Evolutionary conservation across 2,329 filamentous ascomycete species (phyloP).

Genomic region (Lithohypha guttulata): DNA sequence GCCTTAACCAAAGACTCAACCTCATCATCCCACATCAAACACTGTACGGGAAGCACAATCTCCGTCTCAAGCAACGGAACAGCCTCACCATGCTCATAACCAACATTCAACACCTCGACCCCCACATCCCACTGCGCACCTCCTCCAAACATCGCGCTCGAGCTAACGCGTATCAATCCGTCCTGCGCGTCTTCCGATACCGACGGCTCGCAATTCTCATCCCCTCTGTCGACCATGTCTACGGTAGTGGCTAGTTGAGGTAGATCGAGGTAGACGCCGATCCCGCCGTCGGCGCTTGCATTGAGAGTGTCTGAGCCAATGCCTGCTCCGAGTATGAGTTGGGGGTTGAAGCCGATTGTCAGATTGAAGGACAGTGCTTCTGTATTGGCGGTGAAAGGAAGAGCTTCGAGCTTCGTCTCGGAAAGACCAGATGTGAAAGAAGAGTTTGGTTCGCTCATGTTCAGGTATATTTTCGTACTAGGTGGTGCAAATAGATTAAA

Average conservation of each 20-base stretch:
- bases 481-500: slow-evolving; percentile 10
- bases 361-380: neutral
- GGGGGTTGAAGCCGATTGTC: neutral
- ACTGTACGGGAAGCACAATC: neutral
- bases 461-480: slow-evolving; percentile 18
- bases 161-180: neutral
- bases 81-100: neutral
- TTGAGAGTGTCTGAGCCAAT: slow-evolving; percentile 7
- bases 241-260: slow-evolving; percentile 20
- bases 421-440: neutral
- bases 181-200: neutral
- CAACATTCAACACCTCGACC: neutral
- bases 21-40: neutral
- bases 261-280: slow-evolving; percentile 21
- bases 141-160: neutral
- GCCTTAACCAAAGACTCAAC: neutral
- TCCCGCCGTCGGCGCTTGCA: slow-evolving; percentile 15
- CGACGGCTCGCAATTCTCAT: slow-evolving; percentile 17
- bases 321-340: neutral
- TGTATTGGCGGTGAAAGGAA: neutral
- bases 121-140: neutral
- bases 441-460: slow-evolving; percentile 5
- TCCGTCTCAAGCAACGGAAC: neutral
- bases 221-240: slow-evolving; percentile 15
- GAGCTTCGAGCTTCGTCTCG: neutral